Base-by-base conservation (phyloP, 306 rosid species). In the Prosopis cineraria region DNA sequence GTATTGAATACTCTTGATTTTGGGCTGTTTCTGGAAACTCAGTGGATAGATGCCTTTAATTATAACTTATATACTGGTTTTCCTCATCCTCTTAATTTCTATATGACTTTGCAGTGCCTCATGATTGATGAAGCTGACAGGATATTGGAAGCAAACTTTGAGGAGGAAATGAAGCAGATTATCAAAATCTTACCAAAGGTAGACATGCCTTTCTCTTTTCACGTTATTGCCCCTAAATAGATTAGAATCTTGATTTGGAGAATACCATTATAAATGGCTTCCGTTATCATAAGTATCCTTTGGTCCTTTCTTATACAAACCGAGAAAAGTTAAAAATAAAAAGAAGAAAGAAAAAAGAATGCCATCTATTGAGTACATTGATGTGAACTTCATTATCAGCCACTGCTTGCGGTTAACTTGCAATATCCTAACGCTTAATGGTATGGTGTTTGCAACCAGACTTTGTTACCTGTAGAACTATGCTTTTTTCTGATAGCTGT, bases 91-190 rank as follows among this genome's bases (percentile, higher is more conserved):
- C 73, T 30, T 53, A 82, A 76, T 33, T 60, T 55, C 48, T 77
- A 68, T 67, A 24, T 78, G 74, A 31, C 73, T 75, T 79, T 82
- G 80, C 91, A 92, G 99, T 95, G 97, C 78, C 98, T 93, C 29
- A 75, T 93, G 41, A 90, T 93, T 66, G 99, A 95, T 84, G 99
- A 95, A 87, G 99, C 98, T 29, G 98, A 93, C 90, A 91, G 97
- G 93, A 87, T 95, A 86, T 74, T 95, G 88, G 98, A 95, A 88
- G 82, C 92, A 27, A 95, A 95, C 80, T 95, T 95, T 85, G 98
- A 93, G 91, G 97, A 95, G 66, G 99, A 95, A 79, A 95, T 93
- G 98, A 91, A 88, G 80, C 97, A 95, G 85, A 93, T 95, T 62
- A 82, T 95, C 69, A 87, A 84, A 65, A 72, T 91, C 77, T 86